Percentiles rank a stretch among this genome's conserved stretches.
Evolutionary conservation across 2,329 filamentous ascomycete genomes (phyloP).

Genomic region (Cercospora janseana): DNA sequence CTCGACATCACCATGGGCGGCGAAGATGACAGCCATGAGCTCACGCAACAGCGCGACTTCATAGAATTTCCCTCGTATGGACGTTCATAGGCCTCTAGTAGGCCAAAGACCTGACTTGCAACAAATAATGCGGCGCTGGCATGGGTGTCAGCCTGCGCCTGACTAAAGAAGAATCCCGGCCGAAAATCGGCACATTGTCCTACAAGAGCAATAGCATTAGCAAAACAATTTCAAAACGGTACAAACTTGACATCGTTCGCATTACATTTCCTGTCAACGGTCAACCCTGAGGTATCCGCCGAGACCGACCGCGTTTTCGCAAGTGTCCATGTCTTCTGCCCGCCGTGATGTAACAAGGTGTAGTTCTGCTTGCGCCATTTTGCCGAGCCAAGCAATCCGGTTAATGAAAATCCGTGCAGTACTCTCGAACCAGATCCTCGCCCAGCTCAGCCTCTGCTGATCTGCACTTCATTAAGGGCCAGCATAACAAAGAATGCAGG

Average conservation of each 20-base stretch:
- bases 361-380: too few relatives aligned
- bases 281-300: too few relatives aligned
- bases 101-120: background rate
- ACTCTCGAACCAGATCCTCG: background rate
- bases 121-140: background rate
- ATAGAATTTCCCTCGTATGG: slow-evolving; percentile 41
- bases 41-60: slow-evolving; percentile 55
- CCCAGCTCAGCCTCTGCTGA: slow-evolving; percentile 10
- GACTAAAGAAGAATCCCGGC: background rate
- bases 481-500: background rate
- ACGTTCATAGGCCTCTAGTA: background rate
- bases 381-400: too few relatives aligned
- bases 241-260: background rate
- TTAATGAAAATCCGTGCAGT: too few relatives aligned
- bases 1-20: slow-evolving; percentile 39
- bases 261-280: too few relatives aligned
- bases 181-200: background rate
- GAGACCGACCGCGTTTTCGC: too few relatives aligned
- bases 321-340: too few relatives aligned
- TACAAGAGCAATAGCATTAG: slow-evolving; percentile 10
- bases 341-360: too few relatives aligned
- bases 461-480: slow-evolving; percentile 1
- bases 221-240: background rate
- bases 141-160: background rate
- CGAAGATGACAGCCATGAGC: slow-evolving; percentile 44